A percentile compares a stretch with the other conserved stretches of the same genome.
Evolutionary conservation across 306 rosid genomes (phyloP).

Genomic region (Acacia crassicarpa): DNA sequence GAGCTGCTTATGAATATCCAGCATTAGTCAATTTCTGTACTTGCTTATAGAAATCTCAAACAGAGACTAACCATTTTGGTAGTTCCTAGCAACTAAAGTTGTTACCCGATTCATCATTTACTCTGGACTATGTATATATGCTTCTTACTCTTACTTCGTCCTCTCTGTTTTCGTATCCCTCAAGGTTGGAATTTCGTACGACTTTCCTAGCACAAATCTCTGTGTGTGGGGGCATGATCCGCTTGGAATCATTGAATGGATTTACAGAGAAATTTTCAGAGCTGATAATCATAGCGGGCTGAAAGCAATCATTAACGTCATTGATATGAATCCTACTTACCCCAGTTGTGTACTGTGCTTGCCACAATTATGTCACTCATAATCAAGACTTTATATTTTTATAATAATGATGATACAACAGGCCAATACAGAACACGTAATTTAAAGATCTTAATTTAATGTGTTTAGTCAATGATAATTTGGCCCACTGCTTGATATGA

Average conservation of each 20-base stretch:
- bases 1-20: neutral
- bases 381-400: neutral
- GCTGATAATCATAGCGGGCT: neutral
- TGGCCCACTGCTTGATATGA: slow-evolving; percentile 13
- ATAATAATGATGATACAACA: neutral
- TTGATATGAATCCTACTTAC: neutral
- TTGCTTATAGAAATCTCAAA: neutral
- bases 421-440: slow-evolving; percentile 15
- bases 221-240: too few relatives aligned
- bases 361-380: neutral
- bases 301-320: neutral
- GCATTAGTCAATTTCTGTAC: neutral
- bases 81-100: neutral
- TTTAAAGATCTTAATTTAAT: neutral
- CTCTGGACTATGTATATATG: neutral
- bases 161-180: neutral
- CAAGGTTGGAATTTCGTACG: neutral
- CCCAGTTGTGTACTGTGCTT: neutral
- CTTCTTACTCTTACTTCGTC: neutral
- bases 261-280: neutral
- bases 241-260: neutral
- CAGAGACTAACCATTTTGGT: neutral
- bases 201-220: neutral
- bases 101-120: slow-evolving; percentile 8
- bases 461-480: slow-evolving; percentile 2